A percentile compares a stretch with the other conserved stretches of the same genome.
phyloP scores from a whole-genome alignment of 768 basidiomycete species.

The Tephrocybe rancida region DNA sequence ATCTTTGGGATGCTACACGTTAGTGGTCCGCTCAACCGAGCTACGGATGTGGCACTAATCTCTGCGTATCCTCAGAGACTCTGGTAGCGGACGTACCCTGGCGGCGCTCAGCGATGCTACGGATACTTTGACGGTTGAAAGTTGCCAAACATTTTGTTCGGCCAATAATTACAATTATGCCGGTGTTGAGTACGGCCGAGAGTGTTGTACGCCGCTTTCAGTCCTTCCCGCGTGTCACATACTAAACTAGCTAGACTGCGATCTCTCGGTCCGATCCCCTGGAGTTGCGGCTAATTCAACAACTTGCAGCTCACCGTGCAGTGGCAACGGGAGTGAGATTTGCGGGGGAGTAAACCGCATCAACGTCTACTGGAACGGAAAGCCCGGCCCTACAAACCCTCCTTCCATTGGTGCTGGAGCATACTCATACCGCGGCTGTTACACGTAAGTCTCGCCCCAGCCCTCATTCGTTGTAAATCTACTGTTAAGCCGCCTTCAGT shows the following conservation, averaged over 20 bases:
- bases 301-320: slow-evolving; percentile 1
- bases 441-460: slow-evolving; percentile 4
- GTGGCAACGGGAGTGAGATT: slow-evolving; percentile 3
- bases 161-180: slow-evolving; percentile 7
- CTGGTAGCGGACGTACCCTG: not conserved
- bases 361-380: slow-evolving; percentile 11
- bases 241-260: slow-evolving; percentile 1
- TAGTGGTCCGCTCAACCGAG: too few relatives aligned
- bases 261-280: slow-evolving; percentile 4
- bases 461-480: not conserved
- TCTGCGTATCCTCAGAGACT: too few relatives aligned
- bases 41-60: too few relatives aligned
- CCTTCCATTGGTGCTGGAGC: slow-evolving; percentile 4
- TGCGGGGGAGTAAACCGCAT: slow-evolving; percentile 6
- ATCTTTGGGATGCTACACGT: slow-evolving; percentile 5
- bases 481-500: not conserved
- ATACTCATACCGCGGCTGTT: slow-evolving; percentile 13
- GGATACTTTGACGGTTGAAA: slow-evolving; percentile 2
- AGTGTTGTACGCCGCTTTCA: slow-evolving; percentile 4
- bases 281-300: not conserved
- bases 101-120: not conserved
- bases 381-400: slow-evolving; percentile 3
- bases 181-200: slow-evolving; percentile 7
- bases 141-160: slow-evolving; percentile 9
- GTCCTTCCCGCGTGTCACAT: not conserved